phyloP scores from a whole-genome alignment of 2,329 filamentous ascomycete species.

The Aureobasidium sp. region DNA sequence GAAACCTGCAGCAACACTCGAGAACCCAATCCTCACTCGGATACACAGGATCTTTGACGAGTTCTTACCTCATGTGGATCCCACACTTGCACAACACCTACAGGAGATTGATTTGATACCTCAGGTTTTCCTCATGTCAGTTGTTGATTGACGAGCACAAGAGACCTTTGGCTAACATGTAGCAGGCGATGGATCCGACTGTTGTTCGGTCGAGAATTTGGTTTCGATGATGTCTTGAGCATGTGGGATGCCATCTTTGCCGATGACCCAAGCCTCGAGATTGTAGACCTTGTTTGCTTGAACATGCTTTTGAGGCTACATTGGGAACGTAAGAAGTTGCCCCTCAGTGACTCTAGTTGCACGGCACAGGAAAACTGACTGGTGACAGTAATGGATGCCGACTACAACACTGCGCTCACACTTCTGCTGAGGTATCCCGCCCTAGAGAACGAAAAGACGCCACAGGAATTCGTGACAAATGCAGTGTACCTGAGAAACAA shows the following conservation, averaged over 20 bases:
- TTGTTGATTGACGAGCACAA: constrained; percentile 1
- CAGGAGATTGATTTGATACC: constrained; percentile 81
- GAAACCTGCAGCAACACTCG: constrained; percentile 31
- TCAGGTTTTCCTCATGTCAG: constrained; percentile 89
- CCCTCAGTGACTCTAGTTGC: background rate
- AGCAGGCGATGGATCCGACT: constrained; percentile 82
- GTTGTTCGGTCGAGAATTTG: constrained; percentile 86
- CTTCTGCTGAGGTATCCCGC: constrained; percentile 80
- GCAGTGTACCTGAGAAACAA: constrained; percentile 65
- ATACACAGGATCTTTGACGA: constrained; percentile 82
- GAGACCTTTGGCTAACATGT: constrained; percentile 18
- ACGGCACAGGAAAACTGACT: background rate
- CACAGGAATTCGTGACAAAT: constrained; percentile 73
- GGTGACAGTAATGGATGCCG: constrained; percentile 63
- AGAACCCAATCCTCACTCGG: constrained; percentile 70
- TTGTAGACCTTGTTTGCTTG: constrained; percentile 86
- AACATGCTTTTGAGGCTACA: constrained; percentile 88
- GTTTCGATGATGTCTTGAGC: constrained; percentile 71
- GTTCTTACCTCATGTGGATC: constrained; percentile 67
- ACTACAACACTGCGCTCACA: constrained; percentile 78
- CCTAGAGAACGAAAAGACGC: constrained; percentile 17
- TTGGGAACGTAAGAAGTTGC: constrained; percentile 63
- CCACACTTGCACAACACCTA: constrained; percentile 73
- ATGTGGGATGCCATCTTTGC: constrained; percentile 92
- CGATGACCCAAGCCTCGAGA: constrained; percentile 66